Evolutionary conservation across 2,329 filamentous ascomycete species (phyloP).

Genomic region (Nakataea oryzae): DNA sequence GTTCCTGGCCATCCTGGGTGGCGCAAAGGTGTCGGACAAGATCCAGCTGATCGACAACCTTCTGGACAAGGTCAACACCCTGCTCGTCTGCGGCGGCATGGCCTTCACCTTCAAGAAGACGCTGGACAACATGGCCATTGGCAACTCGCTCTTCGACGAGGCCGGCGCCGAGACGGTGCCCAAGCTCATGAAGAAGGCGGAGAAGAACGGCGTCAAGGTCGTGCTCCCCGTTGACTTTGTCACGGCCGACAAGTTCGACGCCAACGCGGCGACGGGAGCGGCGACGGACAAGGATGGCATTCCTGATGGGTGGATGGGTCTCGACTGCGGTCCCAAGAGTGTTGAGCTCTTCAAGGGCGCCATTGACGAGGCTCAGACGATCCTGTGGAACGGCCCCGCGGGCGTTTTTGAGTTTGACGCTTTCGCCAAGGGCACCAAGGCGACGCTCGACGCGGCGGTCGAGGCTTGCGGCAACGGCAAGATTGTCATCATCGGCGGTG

Average conservation of each 20-base stretch:
- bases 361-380: constrained; percentile 83
- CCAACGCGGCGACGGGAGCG: constrained; percentile 68
- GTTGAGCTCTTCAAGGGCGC: constrained; percentile 80
- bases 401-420: constrained; percentile 97
- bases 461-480: constrained; percentile 65
- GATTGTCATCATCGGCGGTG: constrained; percentile 97
- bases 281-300: constrained; percentile 85
- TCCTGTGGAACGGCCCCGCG: constrained; percentile 96
- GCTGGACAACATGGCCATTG: constrained; percentile 82
- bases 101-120: constrained; percentile 99
- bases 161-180: constrained; percentile 85
- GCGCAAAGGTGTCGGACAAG: constrained; percentile 98
- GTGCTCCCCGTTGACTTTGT: constrained; percentile 92
- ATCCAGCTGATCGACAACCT: constrained; percentile 99
- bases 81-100: constrained; percentile 96
- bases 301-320: constrained; percentile 94
- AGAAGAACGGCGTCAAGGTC: constrained; percentile 91
- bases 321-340: constrained; percentile 87
- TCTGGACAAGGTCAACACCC: constrained; percentile 91
- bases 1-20: constrained; percentile 96
- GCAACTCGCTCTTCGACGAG: constrained; percentile 87
- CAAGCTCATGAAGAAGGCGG: constrained; percentile 85
- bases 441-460: constrained; percentile 81
- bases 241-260: constrained; percentile 88
- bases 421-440: constrained; percentile 88